These are phyloP conservation scores for Pleurotus pulmonarius DNA, from an alignment of 768 basidiomycete species.

Conservation along the genomic window DNA sequence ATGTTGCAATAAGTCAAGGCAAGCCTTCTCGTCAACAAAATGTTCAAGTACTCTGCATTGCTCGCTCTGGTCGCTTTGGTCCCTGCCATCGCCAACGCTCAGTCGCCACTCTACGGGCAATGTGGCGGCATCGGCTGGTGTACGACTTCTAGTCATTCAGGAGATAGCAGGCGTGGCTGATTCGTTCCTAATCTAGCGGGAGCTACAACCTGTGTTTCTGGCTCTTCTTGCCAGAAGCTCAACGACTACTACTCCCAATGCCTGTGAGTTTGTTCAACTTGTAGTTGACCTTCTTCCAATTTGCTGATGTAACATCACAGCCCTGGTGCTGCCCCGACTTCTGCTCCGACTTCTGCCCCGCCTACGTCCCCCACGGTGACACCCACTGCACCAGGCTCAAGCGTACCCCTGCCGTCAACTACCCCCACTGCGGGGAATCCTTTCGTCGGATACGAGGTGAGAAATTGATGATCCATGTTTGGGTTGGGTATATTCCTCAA, in stretches of 20 bases:
- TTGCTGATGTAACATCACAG: constrained; percentile 2
- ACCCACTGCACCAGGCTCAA: constrained; percentile 13
- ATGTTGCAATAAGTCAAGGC: constrained; percentile 5
- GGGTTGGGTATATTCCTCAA: not conserved
- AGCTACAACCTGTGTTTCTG: constrained; percentile 35
- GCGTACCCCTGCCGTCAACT: constrained; percentile 26
- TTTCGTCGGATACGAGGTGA: constrained; percentile 44
- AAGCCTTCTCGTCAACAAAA: constrained; percentile 19
- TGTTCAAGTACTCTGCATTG: constrained; percentile 46
- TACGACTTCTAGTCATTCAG: constrained; percentile 22
- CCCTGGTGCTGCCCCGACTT: constrained; percentile 15
- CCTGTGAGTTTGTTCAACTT: constrained; percentile 27
- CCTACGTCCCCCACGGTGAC: constrained; percentile 12
- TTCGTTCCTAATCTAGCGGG: constrained; percentile 22
- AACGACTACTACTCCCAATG: constrained; percentile 40
- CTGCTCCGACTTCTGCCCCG: constrained; percentile 16
- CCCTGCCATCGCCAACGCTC: constrained; percentile 41
- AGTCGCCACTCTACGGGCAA: constrained; percentile 42
- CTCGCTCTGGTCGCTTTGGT: constrained; percentile 38
- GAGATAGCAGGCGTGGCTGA: no score
- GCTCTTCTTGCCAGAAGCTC: constrained; percentile 25
- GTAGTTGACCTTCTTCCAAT: not conserved
- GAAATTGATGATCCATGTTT: not conserved
- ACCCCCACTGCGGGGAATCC: constrained; percentile 49
- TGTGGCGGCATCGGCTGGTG: constrained; percentile 53